Conservation (phyloP, 108 stramenopile species). For the Bacterosira constricta region DNA sequence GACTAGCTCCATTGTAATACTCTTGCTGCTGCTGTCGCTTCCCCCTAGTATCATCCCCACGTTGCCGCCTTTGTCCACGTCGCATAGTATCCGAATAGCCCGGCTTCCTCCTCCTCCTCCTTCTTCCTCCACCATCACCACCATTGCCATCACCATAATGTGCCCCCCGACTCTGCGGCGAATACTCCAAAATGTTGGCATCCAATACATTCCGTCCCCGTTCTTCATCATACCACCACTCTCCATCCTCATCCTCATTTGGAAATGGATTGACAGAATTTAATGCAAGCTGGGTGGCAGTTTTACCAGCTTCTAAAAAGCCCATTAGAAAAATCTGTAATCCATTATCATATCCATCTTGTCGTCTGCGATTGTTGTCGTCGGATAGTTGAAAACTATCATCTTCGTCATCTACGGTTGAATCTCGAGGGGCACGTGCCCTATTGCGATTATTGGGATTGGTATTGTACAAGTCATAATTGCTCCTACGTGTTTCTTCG, state of each 20-base stretch:
- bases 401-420: not conserved
- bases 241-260: not conserved
- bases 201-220: slow-evolving; percentile 12
- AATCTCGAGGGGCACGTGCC: not conserved
- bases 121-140: not conserved
- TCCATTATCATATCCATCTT: slow-evolving; percentile 29
- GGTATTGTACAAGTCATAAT: slow-evolving; percentile 19
- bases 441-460: not conserved
- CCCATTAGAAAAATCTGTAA: slow-evolving; percentile 50
- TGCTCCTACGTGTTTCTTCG: not conserved
- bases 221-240: slow-evolving; percentile 30
- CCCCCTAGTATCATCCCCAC: not conserved
- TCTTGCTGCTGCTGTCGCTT: no score
- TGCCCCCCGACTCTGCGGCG: no score
- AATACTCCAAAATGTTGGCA: slow-evolving; percentile 13
- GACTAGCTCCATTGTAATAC: no score
- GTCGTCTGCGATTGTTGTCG: not conserved
- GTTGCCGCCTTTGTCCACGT: not conserved
- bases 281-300: slow-evolving; percentile 25
- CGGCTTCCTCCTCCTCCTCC: slow-evolving; percentile 1
- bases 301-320: slow-evolving; percentile 42
- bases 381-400: not conserved
- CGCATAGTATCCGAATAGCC: no score
- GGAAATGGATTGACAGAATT: slow-evolving; percentile 11
- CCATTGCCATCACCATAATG: not conserved